Conservation (phyloP, 148 eudicot species). For the Chenopodium suecicum region DNA sequence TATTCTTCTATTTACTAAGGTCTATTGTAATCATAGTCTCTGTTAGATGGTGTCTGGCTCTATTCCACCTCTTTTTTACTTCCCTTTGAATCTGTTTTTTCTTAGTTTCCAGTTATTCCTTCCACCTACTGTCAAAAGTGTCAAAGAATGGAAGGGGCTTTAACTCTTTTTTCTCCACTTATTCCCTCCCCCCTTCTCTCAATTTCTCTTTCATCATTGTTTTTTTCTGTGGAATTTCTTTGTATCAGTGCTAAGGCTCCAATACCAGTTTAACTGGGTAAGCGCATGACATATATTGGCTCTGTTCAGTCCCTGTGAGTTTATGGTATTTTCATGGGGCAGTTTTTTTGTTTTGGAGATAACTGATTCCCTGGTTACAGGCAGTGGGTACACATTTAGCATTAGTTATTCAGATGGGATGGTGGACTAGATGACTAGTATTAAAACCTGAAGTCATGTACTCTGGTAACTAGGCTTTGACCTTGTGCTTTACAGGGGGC, state of each 20-base stretch:
- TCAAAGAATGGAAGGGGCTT: background rate
- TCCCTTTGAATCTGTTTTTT: background rate
- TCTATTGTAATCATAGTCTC: background rate
- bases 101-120: too few species aligned
- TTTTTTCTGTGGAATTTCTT: too few species aligned
- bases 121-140: background rate
- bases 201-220: too few species aligned
- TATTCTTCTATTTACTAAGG: background rate
- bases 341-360: too few species aligned
- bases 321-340: too few species aligned
- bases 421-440: background rate
- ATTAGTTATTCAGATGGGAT: background rate
- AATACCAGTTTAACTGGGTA: too few species aligned
- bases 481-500: background rate
- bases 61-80: background rate
- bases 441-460: background rate
- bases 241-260: too few species aligned
- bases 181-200: too few species aligned
- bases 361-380: background rate
- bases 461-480: background rate
- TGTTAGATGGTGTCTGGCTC: background rate
- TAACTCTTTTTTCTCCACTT: too few species aligned
- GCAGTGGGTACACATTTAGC: background rate
- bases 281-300: too few species aligned
- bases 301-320: too few species aligned